These are phyloP conservation scores for Claviceps cyperi DNA, from an alignment of 2,329 filamentous ascomycete genomes.

Conservation along the genomic window DNA sequence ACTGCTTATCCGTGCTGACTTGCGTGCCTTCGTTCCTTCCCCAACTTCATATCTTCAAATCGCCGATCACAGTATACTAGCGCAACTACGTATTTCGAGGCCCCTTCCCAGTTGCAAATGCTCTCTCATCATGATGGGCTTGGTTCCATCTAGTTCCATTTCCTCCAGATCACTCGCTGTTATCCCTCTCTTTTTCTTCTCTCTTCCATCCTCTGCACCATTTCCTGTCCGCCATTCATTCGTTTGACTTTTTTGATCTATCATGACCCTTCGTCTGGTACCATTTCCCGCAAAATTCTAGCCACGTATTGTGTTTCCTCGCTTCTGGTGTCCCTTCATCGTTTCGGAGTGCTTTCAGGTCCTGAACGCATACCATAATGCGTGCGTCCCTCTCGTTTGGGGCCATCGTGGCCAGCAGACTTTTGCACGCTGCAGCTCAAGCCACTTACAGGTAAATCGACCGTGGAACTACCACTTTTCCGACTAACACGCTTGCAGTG, in stretches of 20 bases:
- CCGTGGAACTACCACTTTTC: not conserved
- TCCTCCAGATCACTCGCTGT: not conserved
- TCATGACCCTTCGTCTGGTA: slow-evolving; percentile 2
- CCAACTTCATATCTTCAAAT: not conserved
- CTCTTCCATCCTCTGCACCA: not conserved
- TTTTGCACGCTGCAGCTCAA: slow-evolving; percentile 19
- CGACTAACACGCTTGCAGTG: slow-evolving; percentile 6
- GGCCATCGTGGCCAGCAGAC: slow-evolving; percentile 21
- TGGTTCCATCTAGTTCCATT: not conserved
- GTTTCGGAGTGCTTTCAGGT: not conserved
- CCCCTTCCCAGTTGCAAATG: not conserved
- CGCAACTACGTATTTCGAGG: not conserved
- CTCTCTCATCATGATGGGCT: not conserved
- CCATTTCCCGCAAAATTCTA: slow-evolving; percentile 1
- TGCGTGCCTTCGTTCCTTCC: not conserved
- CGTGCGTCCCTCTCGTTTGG: slow-evolving; percentile 21
- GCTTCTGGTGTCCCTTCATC: not conserved
- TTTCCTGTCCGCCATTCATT: slow-evolving; percentile 3
- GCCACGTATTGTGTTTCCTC: slow-evolving; percentile 4
- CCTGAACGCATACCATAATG: slow-evolving; percentile 19
- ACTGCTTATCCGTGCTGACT: not conserved
- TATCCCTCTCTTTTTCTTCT: not conserved
- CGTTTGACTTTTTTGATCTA: slow-evolving; percentile 2
- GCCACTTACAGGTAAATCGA: slow-evolving; percentile 19
- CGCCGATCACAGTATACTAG: not conserved